Base-by-base conservation (phyloP, 768 basidiomycete species). In the Dentipellis fragilis region DNA sequence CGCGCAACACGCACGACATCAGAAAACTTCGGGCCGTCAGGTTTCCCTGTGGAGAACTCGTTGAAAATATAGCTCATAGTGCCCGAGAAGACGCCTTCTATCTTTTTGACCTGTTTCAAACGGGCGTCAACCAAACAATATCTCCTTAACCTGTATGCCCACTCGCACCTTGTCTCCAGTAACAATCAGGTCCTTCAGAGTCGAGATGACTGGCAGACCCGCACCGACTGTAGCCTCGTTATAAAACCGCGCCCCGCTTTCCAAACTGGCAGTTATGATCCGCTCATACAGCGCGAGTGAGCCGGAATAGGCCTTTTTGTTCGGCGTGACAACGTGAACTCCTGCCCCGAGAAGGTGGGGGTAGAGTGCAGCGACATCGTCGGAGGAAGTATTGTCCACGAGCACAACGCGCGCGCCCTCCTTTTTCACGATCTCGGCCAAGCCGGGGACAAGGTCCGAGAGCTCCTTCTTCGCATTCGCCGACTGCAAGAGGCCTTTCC, bases 41-140 rank as follows among this genome's bases (percentile, higher is more conserved):
- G 72, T 48, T 78, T 76, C 1, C 81, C 83, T 4, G 82, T 85
- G 2, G 89, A 85, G 73, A 93, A 91, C 59, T 93, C 84, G 73
- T 98, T 98, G 79, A 99, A 99, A 73, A 99, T 98, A 74, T 98
- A 99, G 67, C 88, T 92, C 78, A 99, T 83, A 2, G 96, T 99
- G 9, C 96, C 96, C 4, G 90, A 93, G 70, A 99, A 91, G 19
- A 98, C 96, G 39, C 96, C 96, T 69, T 99, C 96, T 61, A 98
- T 90, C 75, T 91, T 95, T 64, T 77, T 72, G 59, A 95, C 74
- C 86, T 89, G n/a, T 58, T 22, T 49, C 50, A 50, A 42, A 36
- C 45, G 34, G 12, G 57, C 42, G 34, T 17, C 46, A 49, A 37
- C 19, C 46, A 19, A 16, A 21, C 17, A 35, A 8, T 16, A 29